Percentiles rank a stretch among this genome's conserved stretches.
phyloP scores from a whole-genome alignment of 331 rosid genomes.

The Arachis monticola region DNA sequence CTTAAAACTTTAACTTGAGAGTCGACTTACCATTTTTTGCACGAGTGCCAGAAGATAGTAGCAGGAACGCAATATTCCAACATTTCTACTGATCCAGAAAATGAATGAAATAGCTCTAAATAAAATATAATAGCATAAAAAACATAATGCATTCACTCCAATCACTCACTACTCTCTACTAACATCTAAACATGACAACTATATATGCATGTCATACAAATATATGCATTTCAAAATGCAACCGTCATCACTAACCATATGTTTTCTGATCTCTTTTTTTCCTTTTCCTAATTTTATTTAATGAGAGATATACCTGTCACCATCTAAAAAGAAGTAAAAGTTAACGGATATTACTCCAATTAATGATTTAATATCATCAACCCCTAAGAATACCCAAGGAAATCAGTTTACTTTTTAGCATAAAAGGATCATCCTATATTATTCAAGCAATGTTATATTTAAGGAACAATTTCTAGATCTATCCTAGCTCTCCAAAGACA shows the following conservation, averaged over 20 bases:
- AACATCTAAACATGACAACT: too few relatives aligned
- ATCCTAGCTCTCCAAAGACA: too few relatives aligned
- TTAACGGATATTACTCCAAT: too few relatives aligned
- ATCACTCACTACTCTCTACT: too few relatives aligned
- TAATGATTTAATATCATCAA: background rate
- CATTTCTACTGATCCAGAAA: too few relatives aligned
- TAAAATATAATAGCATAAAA: too few relatives aligned
- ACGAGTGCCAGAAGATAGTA: slow-evolving; percentile 49
- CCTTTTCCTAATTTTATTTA: too few relatives aligned
- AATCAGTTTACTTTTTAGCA: slow-evolving; percentile 8
- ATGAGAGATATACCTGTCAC: too few relatives aligned
- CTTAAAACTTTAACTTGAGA: background rate
- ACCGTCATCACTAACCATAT: background rate
- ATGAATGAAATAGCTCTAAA: too few relatives aligned
- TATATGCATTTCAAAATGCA: slow-evolving; percentile 9
- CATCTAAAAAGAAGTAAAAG: too few relatives aligned
- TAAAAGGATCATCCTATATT: slow-evolving; percentile 3
- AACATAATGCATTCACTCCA: too few relatives aligned
- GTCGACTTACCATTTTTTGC: slow-evolving; percentile 25
- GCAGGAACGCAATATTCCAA: background rate
- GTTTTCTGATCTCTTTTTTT: background rate
- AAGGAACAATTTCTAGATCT: background rate
- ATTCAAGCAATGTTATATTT: background rate
- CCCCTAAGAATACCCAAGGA: background rate
- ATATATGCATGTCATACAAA: background rate